Evolutionary conservation across 164 flowering plant species (phyloP).

Genomic region (Stephania yunnanensis): DNA sequence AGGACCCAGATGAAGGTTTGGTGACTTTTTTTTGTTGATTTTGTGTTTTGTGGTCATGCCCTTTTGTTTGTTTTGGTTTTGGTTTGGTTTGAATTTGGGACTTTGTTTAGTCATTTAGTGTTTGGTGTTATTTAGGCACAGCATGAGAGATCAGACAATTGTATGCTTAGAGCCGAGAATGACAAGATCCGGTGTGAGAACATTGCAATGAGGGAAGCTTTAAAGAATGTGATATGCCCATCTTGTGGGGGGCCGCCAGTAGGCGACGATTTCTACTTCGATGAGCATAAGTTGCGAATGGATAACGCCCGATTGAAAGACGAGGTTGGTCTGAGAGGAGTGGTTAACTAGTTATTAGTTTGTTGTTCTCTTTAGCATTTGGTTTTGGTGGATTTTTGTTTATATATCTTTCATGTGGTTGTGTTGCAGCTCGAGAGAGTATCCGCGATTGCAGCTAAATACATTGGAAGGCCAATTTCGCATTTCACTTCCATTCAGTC

Average conservation of each 20-base stretch:
- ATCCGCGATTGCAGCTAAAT: slow-evolving; percentile 72
- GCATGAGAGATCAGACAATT: slow-evolving; percentile 70
- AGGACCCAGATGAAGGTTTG: slow-evolving; percentile 81
- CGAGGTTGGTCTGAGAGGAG: slow-evolving; percentile 13
- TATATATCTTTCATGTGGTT: neutral
- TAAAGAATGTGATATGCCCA: slow-evolving; percentile 75
- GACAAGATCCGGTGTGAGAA: slow-evolving; percentile 80
- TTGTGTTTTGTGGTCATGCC: no score
- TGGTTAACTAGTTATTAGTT: neutral
- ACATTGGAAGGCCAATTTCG: slow-evolving; percentile 78
- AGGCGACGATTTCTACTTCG: slow-evolving; percentile 54
- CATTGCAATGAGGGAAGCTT: slow-evolving; percentile 74
- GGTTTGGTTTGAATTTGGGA: neutral
- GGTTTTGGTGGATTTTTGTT: neutral
- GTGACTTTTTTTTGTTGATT: no score
- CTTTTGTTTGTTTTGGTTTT: slow-evolving; percentile 1
- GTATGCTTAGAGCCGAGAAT: slow-evolving; percentile 59
- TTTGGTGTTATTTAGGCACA: slow-evolving; percentile 41
- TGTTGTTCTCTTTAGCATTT: neutral
- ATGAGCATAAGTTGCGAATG: slow-evolving; percentile 67
- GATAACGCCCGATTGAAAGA: slow-evolving; percentile 48
- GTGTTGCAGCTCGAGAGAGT: slow-evolving; percentile 68
- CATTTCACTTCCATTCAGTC: slow-evolving; percentile 74
- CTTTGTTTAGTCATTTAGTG: neutral
- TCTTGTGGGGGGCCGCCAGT: slow-evolving; percentile 73